These are phyloP conservation scores for Myxozyma neglecta DNA, from an alignment of 805 yeast genomes.

Conservation along the genomic window DNA sequence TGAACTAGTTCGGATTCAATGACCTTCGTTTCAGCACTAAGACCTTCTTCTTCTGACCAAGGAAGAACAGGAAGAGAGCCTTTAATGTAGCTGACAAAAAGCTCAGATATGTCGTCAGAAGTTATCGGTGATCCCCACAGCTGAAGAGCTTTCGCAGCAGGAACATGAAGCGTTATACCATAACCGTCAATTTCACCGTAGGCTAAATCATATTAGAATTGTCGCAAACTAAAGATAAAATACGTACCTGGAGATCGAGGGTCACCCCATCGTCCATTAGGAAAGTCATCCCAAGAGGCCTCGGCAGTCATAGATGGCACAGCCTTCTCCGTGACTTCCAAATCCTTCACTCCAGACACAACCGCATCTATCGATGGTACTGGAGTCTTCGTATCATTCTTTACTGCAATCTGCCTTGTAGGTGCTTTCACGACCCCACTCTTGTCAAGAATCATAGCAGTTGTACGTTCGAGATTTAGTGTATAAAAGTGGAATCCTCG, in stretches of 20 bases:
- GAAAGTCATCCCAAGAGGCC: conserved; percentile 86
- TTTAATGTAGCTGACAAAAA: conserved; percentile 67
- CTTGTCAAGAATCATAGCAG: conserved; percentile 75
- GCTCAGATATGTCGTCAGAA: conserved; percentile 57
- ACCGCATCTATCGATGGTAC: conserved; percentile 91
- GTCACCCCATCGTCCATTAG: conserved; percentile 99
- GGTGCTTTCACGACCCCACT: conserved; percentile 50
- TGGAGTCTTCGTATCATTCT: neutral
- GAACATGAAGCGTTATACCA: conserved; percentile 83
- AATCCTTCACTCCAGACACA: conserved; percentile 57
- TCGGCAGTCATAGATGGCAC: conserved; percentile 23
- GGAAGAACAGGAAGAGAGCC: conserved; percentile 77
- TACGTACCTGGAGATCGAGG: conserved; percentile 94
- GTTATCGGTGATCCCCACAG: conserved; percentile 83
- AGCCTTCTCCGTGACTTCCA: conserved; percentile 16
- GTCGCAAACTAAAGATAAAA: neutral
- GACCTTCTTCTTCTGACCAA: conserved; percentile 78
- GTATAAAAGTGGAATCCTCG: conserved; percentile 91
- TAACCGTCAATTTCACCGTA: conserved; percentile 98
- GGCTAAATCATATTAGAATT: conserved; percentile 66
- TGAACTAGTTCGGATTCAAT: conserved; percentile 88
- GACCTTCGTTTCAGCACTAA: conserved; percentile 85
- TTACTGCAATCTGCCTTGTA: conserved; percentile 25
- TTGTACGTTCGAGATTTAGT: conserved; percentile 85
- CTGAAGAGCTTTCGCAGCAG: conserved; percentile 66